phyloP scores from a whole-genome alignment of 108 stramenopile genomes.

The Fragilariopsis cylindrus region DNA sequence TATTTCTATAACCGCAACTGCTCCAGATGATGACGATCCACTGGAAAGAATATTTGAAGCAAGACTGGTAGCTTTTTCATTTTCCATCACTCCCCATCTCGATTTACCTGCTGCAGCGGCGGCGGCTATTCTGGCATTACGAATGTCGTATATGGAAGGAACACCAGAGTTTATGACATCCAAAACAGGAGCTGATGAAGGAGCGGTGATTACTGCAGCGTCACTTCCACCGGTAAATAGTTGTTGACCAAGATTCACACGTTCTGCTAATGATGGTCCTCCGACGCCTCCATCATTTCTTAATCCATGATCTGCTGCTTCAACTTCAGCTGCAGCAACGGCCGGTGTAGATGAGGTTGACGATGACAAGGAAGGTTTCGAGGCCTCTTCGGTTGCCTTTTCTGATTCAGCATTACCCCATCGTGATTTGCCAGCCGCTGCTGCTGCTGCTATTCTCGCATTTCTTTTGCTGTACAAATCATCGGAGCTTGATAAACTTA shows the following conservation, averaged over 20 bases:
- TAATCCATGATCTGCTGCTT: slow-evolving; percentile 62
- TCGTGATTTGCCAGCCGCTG: slow-evolving; percentile 60
- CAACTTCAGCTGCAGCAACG: slow-evolving; percentile 14
- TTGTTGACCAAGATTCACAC: slow-evolving; percentile 45
- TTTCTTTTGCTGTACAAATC: slow-evolving; percentile 36
- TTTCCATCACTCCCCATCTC: slow-evolving; percentile 66
- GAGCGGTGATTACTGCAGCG: background rate
- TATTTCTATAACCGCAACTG: slow-evolving; percentile 12
- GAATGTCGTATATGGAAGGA: slow-evolving; percentile 21
- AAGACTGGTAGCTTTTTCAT: slow-evolving; percentile 19
- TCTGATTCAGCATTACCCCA: slow-evolving; percentile 59
- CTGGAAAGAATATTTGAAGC: background rate
- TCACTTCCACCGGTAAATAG: slow-evolving; percentile 7
- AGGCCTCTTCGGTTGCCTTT: slow-evolving; percentile 25
- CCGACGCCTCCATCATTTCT: slow-evolving; percentile 60
- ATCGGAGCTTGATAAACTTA: background rate
- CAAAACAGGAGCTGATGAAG: slow-evolving; percentile 4
- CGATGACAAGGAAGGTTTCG: slow-evolving; percentile 3
- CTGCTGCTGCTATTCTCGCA: slow-evolving; percentile 44
- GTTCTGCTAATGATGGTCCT: slow-evolving; percentile 52
- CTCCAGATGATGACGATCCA: background rate
- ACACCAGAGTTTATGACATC: background rate
- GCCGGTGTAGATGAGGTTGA: background rate
- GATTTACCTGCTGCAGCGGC: slow-evolving; percentile 61
- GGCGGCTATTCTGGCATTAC: slow-evolving; percentile 48